A percentile compares a stretch with the other conserved stretches of the same genome.
Evolutionary conservation across 2,329 filamentous ascomycete species (phyloP).

Genomic region (Furcasterigmium furcatum): DNA sequence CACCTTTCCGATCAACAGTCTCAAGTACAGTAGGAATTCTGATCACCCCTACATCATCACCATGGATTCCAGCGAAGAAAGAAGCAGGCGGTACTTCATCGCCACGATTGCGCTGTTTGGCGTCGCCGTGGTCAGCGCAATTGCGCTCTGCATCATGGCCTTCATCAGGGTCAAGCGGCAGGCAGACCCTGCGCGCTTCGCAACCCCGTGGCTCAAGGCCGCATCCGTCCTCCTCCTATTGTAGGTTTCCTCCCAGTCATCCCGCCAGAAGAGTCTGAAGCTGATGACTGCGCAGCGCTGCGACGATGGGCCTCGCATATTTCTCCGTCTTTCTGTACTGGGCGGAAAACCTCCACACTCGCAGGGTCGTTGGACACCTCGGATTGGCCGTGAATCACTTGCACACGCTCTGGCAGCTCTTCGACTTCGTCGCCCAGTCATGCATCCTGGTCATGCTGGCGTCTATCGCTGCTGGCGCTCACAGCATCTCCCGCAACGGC

Average conservation of each 20-base stretch:
- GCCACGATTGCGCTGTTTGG: background rate
- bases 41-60: too few species aligned
- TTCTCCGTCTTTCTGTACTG: background rate
- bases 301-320: background rate
- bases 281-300: background rate
- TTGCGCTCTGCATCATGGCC: background rate
- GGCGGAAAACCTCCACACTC: background rate
- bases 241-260: background rate
- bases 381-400: background rate
- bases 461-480: background rate
- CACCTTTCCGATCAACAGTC: too few species aligned
- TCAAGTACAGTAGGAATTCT: too few species aligned
- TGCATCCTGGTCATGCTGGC: background rate
- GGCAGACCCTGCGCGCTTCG: background rate
- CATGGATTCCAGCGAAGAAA: too few species aligned
- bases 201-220: background rate
- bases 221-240: background rate
- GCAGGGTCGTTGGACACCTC: background rate
- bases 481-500: background rate
- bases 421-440: background rate
- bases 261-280: background rate
- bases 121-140: background rate
- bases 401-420: background rate
- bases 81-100: too few species aligned
- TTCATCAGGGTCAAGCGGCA: background rate